phyloP scores from a whole-genome alignment of 139 green algal genomes.

The Dunaliella primolecta region DNA sequence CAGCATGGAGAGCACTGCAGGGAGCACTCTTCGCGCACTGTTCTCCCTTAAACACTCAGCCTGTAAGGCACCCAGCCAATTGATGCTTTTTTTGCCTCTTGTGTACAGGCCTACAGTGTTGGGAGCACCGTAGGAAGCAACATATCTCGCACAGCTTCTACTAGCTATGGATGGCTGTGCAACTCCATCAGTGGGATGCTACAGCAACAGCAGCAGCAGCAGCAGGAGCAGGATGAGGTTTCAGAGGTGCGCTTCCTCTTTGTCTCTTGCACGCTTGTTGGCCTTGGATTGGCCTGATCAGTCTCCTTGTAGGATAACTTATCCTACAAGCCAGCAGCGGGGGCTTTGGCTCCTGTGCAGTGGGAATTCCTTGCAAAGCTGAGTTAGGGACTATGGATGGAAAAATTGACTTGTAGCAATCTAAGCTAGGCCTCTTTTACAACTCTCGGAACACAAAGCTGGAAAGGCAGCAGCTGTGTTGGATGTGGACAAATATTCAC shows the following conservation, averaged over 20 bases:
- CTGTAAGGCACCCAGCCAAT: too few relatives aligned
- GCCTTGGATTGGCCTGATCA: too few relatives aligned
- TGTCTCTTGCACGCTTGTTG: too few relatives aligned
- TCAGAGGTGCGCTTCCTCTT: not conserved
- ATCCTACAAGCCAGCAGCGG: not conserved
- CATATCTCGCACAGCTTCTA: not conserved
- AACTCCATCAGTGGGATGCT: not conserved
- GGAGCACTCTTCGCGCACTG: not conserved
- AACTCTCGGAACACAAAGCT: too few relatives aligned
- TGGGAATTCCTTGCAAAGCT: not conserved
- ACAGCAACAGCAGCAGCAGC: constrained; percentile 1
- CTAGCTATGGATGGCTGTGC: not conserved
- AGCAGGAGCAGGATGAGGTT: not conserved
- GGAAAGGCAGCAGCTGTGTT: too few relatives aligned
- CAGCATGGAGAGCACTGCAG: not conserved
- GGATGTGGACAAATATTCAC: too few relatives aligned
- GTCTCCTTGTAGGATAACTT: not conserved
- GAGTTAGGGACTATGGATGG: too few relatives aligned
- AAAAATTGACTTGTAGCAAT: too few relatives aligned
- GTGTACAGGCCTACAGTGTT: not conserved
- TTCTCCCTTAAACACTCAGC: not conserved
- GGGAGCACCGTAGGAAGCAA: not conserved
- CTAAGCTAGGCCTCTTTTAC: too few relatives aligned
- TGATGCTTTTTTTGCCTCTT: not conserved
- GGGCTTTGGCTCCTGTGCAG: not conserved